Conservation (phyloP, 768 basidiomycete species). For the Gymnopilus junonius region DNA sequence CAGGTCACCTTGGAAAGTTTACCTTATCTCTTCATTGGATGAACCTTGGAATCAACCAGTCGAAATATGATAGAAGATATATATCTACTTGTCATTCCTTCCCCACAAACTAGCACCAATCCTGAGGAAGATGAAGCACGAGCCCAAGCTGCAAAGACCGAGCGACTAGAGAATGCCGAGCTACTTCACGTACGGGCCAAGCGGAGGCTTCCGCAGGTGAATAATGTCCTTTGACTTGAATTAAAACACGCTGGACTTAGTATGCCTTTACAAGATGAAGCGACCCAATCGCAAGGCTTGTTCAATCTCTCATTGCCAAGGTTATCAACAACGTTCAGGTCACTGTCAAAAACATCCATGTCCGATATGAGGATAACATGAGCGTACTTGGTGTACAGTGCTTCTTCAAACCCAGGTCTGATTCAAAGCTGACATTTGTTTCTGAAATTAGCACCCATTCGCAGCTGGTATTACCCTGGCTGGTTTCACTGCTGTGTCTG, state of each 20-base stretch:
- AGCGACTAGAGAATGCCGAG: conserved; percentile 90
- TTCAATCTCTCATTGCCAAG: conserved; percentile 83
- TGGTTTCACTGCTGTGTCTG: conserved; percentile 87
- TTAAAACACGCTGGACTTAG: not conserved
- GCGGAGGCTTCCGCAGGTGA: conserved; percentile 53
- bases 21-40: conserved; percentile 89
- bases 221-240: not conserved
- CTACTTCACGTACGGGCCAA: conserved; percentile 70
- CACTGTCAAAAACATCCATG: conserved; percentile 92
- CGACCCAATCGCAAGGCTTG: conserved; percentile 84
- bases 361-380: conserved; percentile 94
- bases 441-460: conserved; percentile 79
- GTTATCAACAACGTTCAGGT: conserved; percentile 96
- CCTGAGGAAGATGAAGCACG: conserved; percentile 85
- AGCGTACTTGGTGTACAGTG: conserved; percentile 87
- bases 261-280: conserved; percentile 41
- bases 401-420: not conserved
- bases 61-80: conserved; percentile 93
- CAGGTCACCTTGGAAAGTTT: conserved; percentile 86
- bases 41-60: conserved; percentile 88
- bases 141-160: conserved; percentile 83
- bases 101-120: conserved; percentile 67
- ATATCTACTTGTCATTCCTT: conserved; percentile 90
- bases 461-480: conserved; percentile 89
- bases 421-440: conserved; percentile 1